Conservation (phyloP, 805 yeast genomes). For the Candida koratica region DNA sequence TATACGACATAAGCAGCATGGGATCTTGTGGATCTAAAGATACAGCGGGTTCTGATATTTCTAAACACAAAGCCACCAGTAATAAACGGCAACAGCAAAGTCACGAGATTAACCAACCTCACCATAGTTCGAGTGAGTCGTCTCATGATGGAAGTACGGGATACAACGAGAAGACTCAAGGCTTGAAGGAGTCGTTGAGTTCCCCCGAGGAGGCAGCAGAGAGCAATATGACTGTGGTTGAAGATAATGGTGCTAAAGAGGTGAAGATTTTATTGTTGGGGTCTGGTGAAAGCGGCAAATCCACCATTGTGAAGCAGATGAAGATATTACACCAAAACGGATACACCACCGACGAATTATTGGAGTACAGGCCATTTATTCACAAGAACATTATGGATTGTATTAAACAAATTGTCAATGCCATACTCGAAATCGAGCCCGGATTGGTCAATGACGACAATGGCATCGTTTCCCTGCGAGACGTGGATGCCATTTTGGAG, state of each 20-base stretch:
- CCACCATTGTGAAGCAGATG: slow-evolving; percentile 79
- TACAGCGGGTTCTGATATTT: slow-evolving; percentile 14
- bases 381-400: slow-evolving; percentile 75
- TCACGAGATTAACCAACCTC: slow-evolving; percentile 10
- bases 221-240: neutral
- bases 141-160: slow-evolving; percentile 15
- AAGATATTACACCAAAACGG: slow-evolving; percentile 73
- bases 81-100: slow-evolving; percentile 19
- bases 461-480: slow-evolving; percentile 17
- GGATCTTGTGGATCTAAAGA: slow-evolving; percentile 24
- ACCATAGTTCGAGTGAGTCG: slow-evolving; percentile 8
- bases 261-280: slow-evolving; percentile 77
- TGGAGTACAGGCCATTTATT: slow-evolving; percentile 74
- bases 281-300: slow-evolving; percentile 84
- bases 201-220: slow-evolving; percentile 1
- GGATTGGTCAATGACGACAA: slow-evolving; percentile 23
- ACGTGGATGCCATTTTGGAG: slow-evolving; percentile 42
- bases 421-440: slow-evolving; percentile 52
- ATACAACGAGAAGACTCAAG: slow-evolving; percentile 13
- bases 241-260: slow-evolving; percentile 29
- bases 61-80: slow-evolving; percentile 5
- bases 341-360: slow-evolving; percentile 63
- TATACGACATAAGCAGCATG: slow-evolving; percentile 15
- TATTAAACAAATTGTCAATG: slow-evolving; percentile 64
- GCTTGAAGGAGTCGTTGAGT: slow-evolving; percentile 6